Evolutionary conservation across 140 eudicot genomes (phyloP).

Genomic region (Oenanthe javanica): DNA sequence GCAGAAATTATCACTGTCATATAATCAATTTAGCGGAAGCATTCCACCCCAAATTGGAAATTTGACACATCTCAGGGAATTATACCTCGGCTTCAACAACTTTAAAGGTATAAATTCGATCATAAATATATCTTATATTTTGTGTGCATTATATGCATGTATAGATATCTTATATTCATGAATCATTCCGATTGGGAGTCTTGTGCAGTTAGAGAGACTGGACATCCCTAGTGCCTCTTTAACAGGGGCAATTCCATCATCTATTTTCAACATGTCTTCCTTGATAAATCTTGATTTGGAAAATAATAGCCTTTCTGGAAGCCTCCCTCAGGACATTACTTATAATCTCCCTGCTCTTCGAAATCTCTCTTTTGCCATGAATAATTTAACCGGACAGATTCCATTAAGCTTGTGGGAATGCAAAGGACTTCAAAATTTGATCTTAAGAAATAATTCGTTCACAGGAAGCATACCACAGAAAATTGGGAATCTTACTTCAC

Average conservation of each 20-base stretch:
- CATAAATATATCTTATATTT: not conserved
- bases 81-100: slow-evolving; percentile 12
- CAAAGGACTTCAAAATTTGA: slow-evolving; percentile 20
- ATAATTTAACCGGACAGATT: not conserved
- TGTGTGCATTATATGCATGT: not conserved
- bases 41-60: slow-evolving; percentile 24
- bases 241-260: slow-evolving; percentile 11
- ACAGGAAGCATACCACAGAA: slow-evolving; percentile 26
- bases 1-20: slow-evolving; percentile 1
- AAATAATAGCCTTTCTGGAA: slow-evolving; percentile 9
- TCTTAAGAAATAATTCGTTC: slow-evolving; percentile 26
- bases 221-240: slow-evolving; percentile 13
- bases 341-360: not conserved
- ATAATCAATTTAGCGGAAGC: slow-evolving; percentile 21
- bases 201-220: not conserved
- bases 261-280: slow-evolving; percentile 9
- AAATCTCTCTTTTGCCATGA: not conserved
- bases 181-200: not conserved
- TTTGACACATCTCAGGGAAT: slow-evolving; percentile 9
- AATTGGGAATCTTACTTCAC: slow-evolving; percentile 29
- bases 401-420: slow-evolving; percentile 14
- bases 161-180: not conserved
- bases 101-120: slow-evolving; percentile 11
- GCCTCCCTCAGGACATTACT: not conserved
- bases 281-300: not conserved